Evolutionary conservation across 2,329 filamentous ascomycete genomes (phyloP), one percentile per base, ranked within the genome.

Genomic region (Alternaria solani): DNA sequence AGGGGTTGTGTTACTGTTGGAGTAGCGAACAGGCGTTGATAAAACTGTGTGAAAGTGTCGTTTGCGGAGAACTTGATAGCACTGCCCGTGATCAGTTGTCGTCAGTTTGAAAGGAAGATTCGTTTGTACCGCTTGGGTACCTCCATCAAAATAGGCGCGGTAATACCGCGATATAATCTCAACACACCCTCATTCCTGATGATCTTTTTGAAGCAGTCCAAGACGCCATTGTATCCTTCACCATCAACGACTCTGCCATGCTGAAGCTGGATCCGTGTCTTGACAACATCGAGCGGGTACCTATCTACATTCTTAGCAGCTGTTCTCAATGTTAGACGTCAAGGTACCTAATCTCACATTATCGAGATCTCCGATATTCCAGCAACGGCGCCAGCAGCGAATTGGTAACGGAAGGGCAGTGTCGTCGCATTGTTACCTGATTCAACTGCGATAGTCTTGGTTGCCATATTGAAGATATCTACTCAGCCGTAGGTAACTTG

Each of bases 31-130:
- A 71, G 53, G 14, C 43, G 57, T 47, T 71, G 71, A 55, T 75
- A 75, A 23, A 73, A 62, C 0, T 62, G 55, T 7, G 59, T 57
- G 51, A 75, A 74, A 32, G 69, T 70, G 51, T 72, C 72, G 57
- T 75, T 75, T 42, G 72, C 63, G 9, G 72, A 75, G 60, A 75
- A 75, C 39, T 75, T 75, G 44, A 75, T 75, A 2, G 72, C 72
- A 43, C 70, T 71, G 48, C 9, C 18, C 12, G 9, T 25, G 7
- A 47, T 56, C 26, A 42, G 34, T 28, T 11, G 12, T 30, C 6
- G 6, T 23, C 36, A 46, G 39, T 3, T 3, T 8, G 16, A 20
- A 20, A n/a, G 23, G 20, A n/a, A 28, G 7, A 2, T 12, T 16
- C 8, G 6, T 23, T 38, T 59, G 9, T 23, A 71, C 69, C 69